Conservation (phyloP, 176 grass and related monocot species). For the Leersia perrieri region DNA sequence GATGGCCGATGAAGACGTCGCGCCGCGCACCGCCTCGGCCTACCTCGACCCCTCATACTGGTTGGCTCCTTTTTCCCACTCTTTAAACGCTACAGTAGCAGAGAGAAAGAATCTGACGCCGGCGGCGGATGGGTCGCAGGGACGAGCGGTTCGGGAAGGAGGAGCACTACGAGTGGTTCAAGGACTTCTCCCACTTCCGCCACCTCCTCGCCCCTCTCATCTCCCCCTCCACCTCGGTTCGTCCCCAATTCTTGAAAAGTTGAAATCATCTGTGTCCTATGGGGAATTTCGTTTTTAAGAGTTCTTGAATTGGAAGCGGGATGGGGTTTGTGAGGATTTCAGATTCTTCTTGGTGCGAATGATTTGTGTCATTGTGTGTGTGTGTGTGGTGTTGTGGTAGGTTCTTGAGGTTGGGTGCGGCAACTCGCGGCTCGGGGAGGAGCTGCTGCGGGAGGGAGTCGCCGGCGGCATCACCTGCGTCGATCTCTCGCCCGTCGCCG, state of each 20-base stretch:
- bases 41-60: slow-evolving; percentile 72
- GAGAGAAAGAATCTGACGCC: background rate
- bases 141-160: slow-evolving; percentile 78
- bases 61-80: slow-evolving; percentile 8
- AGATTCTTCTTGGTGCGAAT: background rate
- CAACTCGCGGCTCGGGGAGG: slow-evolving; percentile 78
- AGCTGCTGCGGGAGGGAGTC: slow-evolving; percentile 63
- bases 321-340: background rate
- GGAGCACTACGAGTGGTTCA: slow-evolving; percentile 95
- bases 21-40: slow-evolving; percentile 39
- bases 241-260: background rate
- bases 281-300: background rate
- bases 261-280: too few species aligned
- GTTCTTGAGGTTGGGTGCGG: slow-evolving; percentile 86
- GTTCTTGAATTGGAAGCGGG: background rate
- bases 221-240: slow-evolving; percentile 63
- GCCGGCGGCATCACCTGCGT: slow-evolving; percentile 73
- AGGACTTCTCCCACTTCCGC: slow-evolving; percentile 93
- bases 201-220: slow-evolving; percentile 87
- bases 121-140: slow-evolving; percentile 37
- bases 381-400: slow-evolving; percentile 1
- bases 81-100: background rate
- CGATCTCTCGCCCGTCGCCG: slow-evolving; percentile 67
- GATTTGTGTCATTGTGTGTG: too few species aligned
- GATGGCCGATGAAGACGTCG: slow-evolving; percentile 39